Percentiles rank a stretch among this genome's conserved stretches.
These are phyloP conservation scores for Rhynchosporium agropyri DNA, from an alignment of 2,329 filamentous ascomycete species.

Conservation along the genomic window DNA sequence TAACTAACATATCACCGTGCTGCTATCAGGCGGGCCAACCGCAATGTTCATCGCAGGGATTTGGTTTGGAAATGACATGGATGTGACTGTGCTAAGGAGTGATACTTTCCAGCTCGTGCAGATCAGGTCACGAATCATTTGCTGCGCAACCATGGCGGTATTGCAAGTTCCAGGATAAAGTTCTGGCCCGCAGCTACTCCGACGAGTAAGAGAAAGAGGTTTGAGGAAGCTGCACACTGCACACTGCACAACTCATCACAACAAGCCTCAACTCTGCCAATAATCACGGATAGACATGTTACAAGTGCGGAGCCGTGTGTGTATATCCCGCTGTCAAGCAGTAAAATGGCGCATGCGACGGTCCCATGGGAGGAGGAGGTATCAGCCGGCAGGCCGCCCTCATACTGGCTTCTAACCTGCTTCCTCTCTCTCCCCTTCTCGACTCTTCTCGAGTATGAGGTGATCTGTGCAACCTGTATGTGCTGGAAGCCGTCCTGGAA, in stretches of 20 bases:
- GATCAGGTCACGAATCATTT: constrained; percentile 29
- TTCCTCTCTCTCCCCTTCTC: neutral
- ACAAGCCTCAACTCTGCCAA: neutral
- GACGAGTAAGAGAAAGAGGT: constrained; percentile 6
- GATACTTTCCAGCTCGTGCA: constrained; percentile 31
- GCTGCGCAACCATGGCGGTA: constrained; percentile 12
- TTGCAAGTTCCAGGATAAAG: constrained; percentile 6
- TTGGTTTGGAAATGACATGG: constrained; percentile 26
- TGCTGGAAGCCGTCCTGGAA: neutral
- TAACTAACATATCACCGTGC: constrained; percentile 32
- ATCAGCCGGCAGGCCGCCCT: constrained; percentile 24
- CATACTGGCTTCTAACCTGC: neutral
- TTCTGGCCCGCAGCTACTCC: constrained; percentile 4
- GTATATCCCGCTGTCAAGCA: constrained; percentile 19
- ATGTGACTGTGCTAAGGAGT: constrained; percentile 21
- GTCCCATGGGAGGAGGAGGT: constrained; percentile 16
- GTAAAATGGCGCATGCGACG: constrained; percentile 23
- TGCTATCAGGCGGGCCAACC: constrained; percentile 24
- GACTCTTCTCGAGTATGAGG: neutral
- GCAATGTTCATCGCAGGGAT: constrained; percentile 22
- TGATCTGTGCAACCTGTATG: constrained; percentile 11
- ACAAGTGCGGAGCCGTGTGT: constrained; percentile 21
- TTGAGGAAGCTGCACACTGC: constrained; percentile 7
- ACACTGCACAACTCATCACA: neutral
- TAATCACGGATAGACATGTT: neutral